Base-by-base conservation (phyloP, 108 stramenopile genomes). In the Cyclotella distinguenda region DNA sequence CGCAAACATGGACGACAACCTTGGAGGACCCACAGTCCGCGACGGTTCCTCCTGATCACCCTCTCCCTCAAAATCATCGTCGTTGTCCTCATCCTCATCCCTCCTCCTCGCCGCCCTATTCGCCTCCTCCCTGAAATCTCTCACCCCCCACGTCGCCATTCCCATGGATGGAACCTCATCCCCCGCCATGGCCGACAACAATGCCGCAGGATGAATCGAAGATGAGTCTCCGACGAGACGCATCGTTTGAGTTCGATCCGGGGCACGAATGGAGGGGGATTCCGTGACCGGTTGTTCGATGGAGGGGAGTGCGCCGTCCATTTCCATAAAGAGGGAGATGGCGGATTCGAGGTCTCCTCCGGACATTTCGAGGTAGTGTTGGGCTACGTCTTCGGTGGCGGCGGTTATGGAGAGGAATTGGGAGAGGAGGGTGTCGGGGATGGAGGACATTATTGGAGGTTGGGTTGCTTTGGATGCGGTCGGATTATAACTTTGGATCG, bases 161-260 rank as follows among this genome's bases (percentile, higher is more conserved):
- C 77, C 46, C 57, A 80, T 75, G 45, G 47, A 64, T 30, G 53
- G 52, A 77, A 78, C 21, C 10, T 53, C 23, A 12, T 42, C 22
- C 10, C 48, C 78, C 55, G 44, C 75, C 68, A 72, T 31, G 13
- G 70, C 80, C 19, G 62, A 68, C 40, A 72, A 36, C 2, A 78
- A 52, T 25, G 77, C 66, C n/a, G 66, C 67, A 5, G 27, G 27
- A 22, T 21, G 38, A 13, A 19, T 34, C 23, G 72, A 50, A 52
- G 47, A 42, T 30, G 42, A 36, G 34, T 77, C 81, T 40, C 86
- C 93, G 60, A 94, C 80, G 19, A 94, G 78, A 11, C 93, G 80
- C 89, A 94, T 90, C 52, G 86, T 87, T 9, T 82, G 84, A 6
- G 89, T 87, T 23, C 77, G 77, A 78, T 94, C 93, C 13, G 93